Evolutionary conservation across 768 basidiomycete genomes (phyloP).

Genomic region (Termitomyces heimii): DNA sequence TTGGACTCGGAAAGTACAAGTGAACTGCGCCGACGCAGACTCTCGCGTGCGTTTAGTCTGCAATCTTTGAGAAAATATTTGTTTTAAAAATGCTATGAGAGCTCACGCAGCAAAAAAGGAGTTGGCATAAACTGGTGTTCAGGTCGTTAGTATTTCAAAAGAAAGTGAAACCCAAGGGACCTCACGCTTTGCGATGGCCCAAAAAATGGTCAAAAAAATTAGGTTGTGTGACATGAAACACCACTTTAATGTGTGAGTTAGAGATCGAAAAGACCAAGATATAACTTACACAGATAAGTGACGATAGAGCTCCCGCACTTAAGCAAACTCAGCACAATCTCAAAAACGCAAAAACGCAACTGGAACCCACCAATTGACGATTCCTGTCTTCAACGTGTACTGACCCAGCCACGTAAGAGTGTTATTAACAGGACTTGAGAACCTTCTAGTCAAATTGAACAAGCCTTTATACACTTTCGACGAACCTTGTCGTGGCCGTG

Average conservation of each 20-base stretch:
- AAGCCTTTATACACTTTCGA: too few relatives aligned
- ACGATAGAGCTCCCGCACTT: conserved; percentile 7
- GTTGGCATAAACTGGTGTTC: conserved; percentile 4
- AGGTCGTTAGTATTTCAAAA: background rate
- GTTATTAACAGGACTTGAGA: conserved; percentile 1
- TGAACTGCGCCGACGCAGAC: conserved; percentile 4
- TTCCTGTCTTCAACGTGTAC: conserved; percentile 5
- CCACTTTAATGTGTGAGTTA: background rate
- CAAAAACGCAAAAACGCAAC: background rate
- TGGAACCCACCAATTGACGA: conserved; percentile 3
- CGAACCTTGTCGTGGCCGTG: conserved; percentile 3
- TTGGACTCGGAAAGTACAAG: background rate
- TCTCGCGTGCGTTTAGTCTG: conserved; percentile 6
- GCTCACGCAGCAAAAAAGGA: conserved; percentile 7
- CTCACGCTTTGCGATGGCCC: conserved; percentile 3
- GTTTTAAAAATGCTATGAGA: background rate
- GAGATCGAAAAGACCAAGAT: background rate
- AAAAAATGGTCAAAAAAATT: conserved; percentile 6
- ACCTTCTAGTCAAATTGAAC: background rate
- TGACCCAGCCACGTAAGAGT: background rate
- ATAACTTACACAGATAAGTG: conserved; percentile 5
- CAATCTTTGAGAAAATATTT: background rate
- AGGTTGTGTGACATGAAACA: conserved; percentile 7
- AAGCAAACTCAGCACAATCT: background rate
- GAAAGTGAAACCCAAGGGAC: too few relatives aligned